Conservation (phyloP, 768 basidiomycete species). For the Tricholoma hemisulphureum region DNA sequence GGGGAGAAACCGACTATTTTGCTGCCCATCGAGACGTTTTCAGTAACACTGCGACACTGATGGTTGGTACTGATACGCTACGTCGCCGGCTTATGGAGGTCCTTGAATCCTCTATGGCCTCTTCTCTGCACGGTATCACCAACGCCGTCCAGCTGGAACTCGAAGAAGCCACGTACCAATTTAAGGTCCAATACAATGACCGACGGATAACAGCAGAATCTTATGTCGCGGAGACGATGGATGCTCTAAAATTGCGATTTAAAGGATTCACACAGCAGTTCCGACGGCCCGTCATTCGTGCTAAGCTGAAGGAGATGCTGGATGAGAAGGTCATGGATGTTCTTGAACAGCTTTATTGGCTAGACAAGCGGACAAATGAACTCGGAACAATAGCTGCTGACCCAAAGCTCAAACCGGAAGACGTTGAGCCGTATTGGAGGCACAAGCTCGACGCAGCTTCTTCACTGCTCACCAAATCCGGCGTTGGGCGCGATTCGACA, state of each 20-base stretch:
- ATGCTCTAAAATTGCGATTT: conserved; percentile 86
- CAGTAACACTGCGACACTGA: conserved; percentile 58
- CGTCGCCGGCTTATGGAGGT: conserved; percentile 94
- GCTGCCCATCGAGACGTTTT: conserved; percentile 60
- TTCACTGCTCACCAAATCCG: conserved; percentile 91
- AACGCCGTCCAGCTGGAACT: conserved; percentile 97
- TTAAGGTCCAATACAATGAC: conserved; percentile 99
- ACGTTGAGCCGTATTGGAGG: conserved; percentile 89
- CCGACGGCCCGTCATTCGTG: conserved; percentile 83
- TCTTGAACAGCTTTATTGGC: conserved; percentile 96
- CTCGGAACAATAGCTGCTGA: conserved; percentile 70
- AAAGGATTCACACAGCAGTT: conserved; percentile 83
- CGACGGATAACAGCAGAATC: conserved; percentile 91
- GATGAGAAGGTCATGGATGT: conserved; percentile 98
- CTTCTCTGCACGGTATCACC: conserved; percentile 91
- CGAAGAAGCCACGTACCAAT: conserved; percentile 96
- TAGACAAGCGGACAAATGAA: conserved; percentile 81
- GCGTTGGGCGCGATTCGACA: conserved; percentile 92
- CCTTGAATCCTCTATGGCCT: conserved; percentile 95
- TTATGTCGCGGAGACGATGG: conserved; percentile 97
- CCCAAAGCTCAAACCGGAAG: conserved; percentile 64
- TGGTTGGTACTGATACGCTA: conserved; percentile 91
- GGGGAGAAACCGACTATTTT: conserved; percentile 70
- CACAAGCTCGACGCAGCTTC: conserved; percentile 96
- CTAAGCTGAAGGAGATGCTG: conserved; percentile 86